Conservation (phyloP, 345 rosid genomes). For the Eucalyptus coolabah region DNA sequence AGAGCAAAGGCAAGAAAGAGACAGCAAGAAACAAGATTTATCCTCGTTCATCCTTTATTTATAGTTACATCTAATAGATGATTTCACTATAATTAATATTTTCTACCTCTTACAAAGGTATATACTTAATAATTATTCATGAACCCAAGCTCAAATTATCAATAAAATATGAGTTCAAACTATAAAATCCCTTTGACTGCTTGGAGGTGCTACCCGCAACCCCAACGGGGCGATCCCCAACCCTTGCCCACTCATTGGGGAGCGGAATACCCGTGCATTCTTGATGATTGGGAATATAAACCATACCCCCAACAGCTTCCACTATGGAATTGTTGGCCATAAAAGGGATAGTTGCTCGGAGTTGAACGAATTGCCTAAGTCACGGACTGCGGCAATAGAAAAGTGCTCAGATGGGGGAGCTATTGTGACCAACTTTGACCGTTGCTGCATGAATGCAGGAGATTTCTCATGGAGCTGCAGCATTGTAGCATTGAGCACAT, state of each 20-base stretch:
- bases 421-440: not conserved
- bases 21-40: no score
- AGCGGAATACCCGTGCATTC: rapidly evolving
- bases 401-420: not conserved
- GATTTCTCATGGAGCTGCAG: not conserved
- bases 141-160: no score
- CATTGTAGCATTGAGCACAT: not conserved
- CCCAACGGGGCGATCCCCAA: rapidly evolving
- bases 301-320: no score
- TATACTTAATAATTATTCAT: no score
- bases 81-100: no score
- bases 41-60: rapidly evolving
- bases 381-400: not conserved
- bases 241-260: no score
- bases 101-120: no score
- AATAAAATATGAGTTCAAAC: no score
- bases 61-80: rapidly evolving
- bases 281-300: no score
- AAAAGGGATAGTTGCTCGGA: not conserved
- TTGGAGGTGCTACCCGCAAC: no score
- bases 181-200: no score
- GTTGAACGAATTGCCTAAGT: not conserved
- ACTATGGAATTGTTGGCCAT: not conserved
- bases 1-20: no score
- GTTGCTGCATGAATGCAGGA: not conserved